A percentile compares a stretch with the other conserved stretches of the same genome.
phyloP scores from a whole-genome alignment of 2,329 filamentous ascomycete genomes.

The Diaporthe caulivora region DNA sequence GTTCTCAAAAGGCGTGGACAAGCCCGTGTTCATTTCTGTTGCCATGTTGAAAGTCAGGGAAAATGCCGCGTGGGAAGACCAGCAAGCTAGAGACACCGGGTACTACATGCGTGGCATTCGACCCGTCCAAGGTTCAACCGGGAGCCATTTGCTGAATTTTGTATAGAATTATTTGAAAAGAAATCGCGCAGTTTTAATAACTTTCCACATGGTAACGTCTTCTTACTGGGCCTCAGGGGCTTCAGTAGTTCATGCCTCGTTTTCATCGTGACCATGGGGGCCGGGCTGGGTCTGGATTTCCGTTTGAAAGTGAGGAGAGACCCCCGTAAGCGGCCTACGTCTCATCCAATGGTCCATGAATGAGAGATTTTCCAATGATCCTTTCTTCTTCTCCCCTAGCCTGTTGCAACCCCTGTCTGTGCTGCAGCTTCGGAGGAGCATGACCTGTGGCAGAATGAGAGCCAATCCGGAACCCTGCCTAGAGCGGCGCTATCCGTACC shows the following conservation, averaged over 20 bases:
- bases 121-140: too few relatives aligned
- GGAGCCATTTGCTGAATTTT: too few relatives aligned
- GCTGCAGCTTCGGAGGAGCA: not conserved
- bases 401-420: conserved; percentile 20
- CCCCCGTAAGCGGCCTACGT: not conserved
- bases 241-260: not conserved
- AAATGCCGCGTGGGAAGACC: too few relatives aligned
- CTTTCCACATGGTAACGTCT: too few relatives aligned
- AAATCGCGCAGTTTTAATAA: too few relatives aligned
- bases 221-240: not conserved
- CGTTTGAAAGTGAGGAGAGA: not conserved
- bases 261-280: not conserved
- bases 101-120: too few relatives aligned
- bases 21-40: too few relatives aligned
- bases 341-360: not conserved
- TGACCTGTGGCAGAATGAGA: not conserved
- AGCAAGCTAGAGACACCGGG: too few relatives aligned
- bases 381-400: too few relatives aligned
- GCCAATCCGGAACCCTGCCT: not conserved
- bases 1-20: too few relatives aligned
- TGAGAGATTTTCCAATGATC: not conserved
- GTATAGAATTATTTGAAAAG: too few relatives aligned
- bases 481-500: conserved; percentile 6
- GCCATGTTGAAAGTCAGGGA: too few relatives aligned
- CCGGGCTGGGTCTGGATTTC: not conserved